A percentile compares a stretch with the other conserved stretches of the same genome.
These are phyloP conservation scores for Annulohypoxylon bovei DNA, from an alignment of 495 filamentous ascomycete species.

Conservation along the genomic window DNA sequence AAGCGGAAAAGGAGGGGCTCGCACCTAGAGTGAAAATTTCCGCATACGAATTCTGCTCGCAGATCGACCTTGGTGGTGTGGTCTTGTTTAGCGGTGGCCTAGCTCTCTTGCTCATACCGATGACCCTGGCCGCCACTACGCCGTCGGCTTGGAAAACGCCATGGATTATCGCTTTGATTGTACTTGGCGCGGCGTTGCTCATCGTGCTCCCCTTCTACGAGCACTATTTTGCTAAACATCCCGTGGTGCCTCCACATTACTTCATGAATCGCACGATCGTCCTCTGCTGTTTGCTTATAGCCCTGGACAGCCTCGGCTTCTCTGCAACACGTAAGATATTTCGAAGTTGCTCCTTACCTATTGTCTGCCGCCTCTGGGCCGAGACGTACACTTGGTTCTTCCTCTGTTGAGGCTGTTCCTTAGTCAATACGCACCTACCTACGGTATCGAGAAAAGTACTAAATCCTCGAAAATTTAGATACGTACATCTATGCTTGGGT, in stretches of 20 bases:
- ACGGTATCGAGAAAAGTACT: too few relatives aligned
- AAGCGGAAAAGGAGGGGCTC: slow-evolving; percentile 51
- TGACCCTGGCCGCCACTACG: slow-evolving; percentile 53
- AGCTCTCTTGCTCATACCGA: slow-evolving; percentile 47
- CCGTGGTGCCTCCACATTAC: slow-evolving; percentile 57
- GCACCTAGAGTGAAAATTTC: slow-evolving; percentile 45
- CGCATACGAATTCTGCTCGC: slow-evolving; percentile 56
- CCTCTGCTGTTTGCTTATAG: slow-evolving; percentile 51
- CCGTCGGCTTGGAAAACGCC: slow-evolving; percentile 53
- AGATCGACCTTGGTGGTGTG: slow-evolving; percentile 57
- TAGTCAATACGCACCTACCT: too few relatives aligned
- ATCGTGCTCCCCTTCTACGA: slow-evolving; percentile 56
- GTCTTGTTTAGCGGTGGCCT: slow-evolving; percentile 53
- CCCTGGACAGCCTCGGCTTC: slow-evolving; percentile 55
- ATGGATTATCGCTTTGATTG: slow-evolving; percentile 57
- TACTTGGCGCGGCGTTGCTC: slow-evolving; percentile 49
- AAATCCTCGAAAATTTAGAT: slow-evolving; percentile 34
- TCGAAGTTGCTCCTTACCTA: neutral
- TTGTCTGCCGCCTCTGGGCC: neutral
- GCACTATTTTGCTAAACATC: slow-evolving; percentile 53
- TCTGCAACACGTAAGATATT: slow-evolving; percentile 44
- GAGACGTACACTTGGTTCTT: neutral
- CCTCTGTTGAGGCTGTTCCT: too few relatives aligned
- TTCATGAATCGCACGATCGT: slow-evolving; percentile 55
- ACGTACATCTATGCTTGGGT: slow-evolving; percentile 61